Percentiles rank a stretch among this genome's conserved stretches.
Conservation (phyloP, 2,329 filamentous ascomycete species). For the Exophiala mesophila region DNA sequence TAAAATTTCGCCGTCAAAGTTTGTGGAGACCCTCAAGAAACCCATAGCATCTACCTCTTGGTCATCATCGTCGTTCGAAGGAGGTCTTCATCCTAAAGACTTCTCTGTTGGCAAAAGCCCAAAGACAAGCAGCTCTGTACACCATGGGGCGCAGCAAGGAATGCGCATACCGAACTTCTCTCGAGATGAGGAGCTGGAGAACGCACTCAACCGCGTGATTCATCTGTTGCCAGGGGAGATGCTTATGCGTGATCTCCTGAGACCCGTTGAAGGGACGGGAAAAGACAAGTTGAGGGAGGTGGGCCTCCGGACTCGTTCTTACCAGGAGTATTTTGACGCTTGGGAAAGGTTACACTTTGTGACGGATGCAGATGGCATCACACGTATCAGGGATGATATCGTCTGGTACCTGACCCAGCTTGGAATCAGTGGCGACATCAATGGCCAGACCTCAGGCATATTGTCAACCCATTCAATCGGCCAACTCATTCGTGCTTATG, state of each 20-base stretch:
- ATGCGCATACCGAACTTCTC: neutral
- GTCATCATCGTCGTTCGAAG: neutral
- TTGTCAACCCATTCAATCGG: slow-evolving; percentile 21
- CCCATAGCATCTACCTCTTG: neutral
- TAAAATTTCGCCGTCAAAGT: neutral
- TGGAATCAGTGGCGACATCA: slow-evolving; percentile 16
- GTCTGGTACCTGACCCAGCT: slow-evolving; percentile 34
- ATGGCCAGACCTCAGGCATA: slow-evolving; percentile 1
- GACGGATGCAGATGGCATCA: slow-evolving; percentile 30
- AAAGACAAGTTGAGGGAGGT: slow-evolving; percentile 38
- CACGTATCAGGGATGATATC: slow-evolving; percentile 38
- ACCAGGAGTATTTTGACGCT: slow-evolving; percentile 36
- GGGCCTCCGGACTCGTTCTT: slow-evolving; percentile 37
- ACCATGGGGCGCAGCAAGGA: neutral
- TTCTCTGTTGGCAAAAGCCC: neutral
- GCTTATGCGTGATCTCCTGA: slow-evolving; percentile 31
- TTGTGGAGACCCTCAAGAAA: neutral
- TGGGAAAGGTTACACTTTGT: slow-evolving; percentile 34
- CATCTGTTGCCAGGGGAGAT: slow-evolving; percentile 25
- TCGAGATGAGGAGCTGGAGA: slow-evolving; percentile 16
- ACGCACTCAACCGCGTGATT: slow-evolving; percentile 21
- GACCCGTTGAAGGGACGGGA: slow-evolving; percentile 36
- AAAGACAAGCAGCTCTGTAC: too few species aligned
- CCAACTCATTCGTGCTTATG: slow-evolving; percentile 38
- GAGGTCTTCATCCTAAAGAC: neutral